Conservation (phyloP, 2,329 filamentous ascomycete species). For the Claviceps sp. region DNA sequence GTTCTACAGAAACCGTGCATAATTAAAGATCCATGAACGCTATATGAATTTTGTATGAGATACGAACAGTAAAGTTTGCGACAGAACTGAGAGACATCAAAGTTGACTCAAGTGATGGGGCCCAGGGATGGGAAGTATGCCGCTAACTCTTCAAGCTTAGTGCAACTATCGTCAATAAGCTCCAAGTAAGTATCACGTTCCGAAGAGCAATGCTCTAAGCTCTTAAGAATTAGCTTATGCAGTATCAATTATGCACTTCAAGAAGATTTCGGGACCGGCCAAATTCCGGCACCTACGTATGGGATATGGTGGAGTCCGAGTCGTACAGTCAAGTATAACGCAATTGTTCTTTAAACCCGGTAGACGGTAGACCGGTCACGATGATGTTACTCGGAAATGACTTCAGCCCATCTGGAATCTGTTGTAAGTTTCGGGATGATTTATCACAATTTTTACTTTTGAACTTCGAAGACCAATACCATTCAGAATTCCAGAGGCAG, state of each 20-base stretch:
- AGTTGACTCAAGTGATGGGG: too few species aligned
- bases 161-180: too few species aligned
- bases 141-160: too few species aligned
- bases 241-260: not conserved
- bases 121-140: too few species aligned
- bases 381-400: slow-evolving; percentile 4
- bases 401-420: not conserved
- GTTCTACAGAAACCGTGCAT: too few species aligned
- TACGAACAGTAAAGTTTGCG: too few species aligned
- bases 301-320: slow-evolving; percentile 21
- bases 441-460: slow-evolving; percentile 9
- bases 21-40: too few species aligned
- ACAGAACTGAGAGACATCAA: too few species aligned
- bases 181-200: too few species aligned
- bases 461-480: slow-evolving; percentile 10
- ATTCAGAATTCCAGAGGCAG: slow-evolving; percentile 23
- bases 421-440: not conserved
- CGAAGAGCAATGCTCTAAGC: too few species aligned
- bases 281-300: slow-evolving; percentile 30
- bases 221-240: not conserved
- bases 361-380: too few species aligned
- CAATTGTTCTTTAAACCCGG: slow-evolving; percentile 22
- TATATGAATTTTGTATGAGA: too few species aligned
- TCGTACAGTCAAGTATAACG: slow-evolving; percentile 22
- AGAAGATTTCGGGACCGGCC: slow-evolving; percentile 9